A percentile compares a stretch with the other conserved stretches of the same genome.
phyloP scores from a whole-genome alignment of 768 basidiomycete genomes.

The Boletus coccyginus region DNA sequence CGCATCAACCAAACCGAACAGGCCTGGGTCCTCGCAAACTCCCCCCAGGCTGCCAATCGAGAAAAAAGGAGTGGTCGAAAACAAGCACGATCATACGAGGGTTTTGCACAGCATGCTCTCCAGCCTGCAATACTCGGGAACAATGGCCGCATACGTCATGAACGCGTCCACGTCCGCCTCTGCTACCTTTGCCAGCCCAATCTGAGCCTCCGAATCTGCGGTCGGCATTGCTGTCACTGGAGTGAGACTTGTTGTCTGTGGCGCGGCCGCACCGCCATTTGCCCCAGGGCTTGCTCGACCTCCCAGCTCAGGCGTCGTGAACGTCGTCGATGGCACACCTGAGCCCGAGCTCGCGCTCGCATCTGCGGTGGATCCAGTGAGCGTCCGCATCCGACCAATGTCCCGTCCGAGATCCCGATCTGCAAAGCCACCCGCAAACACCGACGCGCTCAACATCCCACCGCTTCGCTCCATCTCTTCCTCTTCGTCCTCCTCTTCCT shows the following conservation, averaged over 20 bases:
- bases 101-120: slow-evolving; percentile 76
- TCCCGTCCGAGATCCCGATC: slow-evolving; percentile 39
- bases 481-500: slow-evolving; percentile 77
- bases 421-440: slow-evolving; percentile 37
- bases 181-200: slow-evolving; percentile 78
- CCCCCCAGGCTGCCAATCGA: neutral
- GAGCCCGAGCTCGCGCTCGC: slow-evolving; percentile 31
- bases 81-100: slow-evolving; percentile 35
- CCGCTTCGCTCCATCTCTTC: slow-evolving; percentile 50
- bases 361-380: slow-evolving; percentile 46
- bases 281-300: slow-evolving; percentile 34
- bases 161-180: slow-evolving; percentile 84
- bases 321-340: slow-evolving; percentile 47
- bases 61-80: neutral
- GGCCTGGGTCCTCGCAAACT: too few relatives aligned
- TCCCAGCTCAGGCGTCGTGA: slow-evolving; percentile 63
- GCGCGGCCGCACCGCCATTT: slow-evolving; percentile 27
- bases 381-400: slow-evolving; percentile 49
- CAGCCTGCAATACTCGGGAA: slow-evolving; percentile 78
- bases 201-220: slow-evolving; percentile 66
- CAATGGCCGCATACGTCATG: slow-evolving; percentile 81
- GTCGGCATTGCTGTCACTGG: slow-evolving; percentile 74
- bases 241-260: slow-evolving; percentile 56
- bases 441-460: slow-evolving; percentile 28
- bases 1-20: neutral